Conservation (phyloP, 164 flowering plant species). For the Sextonia rubra region DNA sequence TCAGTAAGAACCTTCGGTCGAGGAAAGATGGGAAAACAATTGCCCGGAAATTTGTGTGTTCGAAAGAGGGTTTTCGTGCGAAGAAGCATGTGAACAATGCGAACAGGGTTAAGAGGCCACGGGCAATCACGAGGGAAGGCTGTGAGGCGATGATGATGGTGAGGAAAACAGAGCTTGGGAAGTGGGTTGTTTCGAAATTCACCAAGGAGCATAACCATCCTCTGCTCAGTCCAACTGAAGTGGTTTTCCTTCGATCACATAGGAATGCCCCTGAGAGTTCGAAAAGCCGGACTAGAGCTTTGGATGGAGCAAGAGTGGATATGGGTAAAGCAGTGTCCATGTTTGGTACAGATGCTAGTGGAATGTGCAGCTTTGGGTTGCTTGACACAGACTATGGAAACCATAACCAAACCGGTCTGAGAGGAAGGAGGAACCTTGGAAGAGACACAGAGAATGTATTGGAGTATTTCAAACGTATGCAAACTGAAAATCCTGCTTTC, state of each 20-base stretch:
- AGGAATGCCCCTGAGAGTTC: slow-evolving; percentile 1
- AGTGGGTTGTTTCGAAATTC: slow-evolving; percentile 13
- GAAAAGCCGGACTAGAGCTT: not conserved
- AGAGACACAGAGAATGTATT: slow-evolving; percentile 69
- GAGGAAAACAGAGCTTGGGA: slow-evolving; percentile 11
- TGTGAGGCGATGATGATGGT: slow-evolving; percentile 12
- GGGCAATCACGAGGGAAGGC: slow-evolving; percentile 9
- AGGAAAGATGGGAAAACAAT: slow-evolving; percentile 6
- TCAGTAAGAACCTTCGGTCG: slow-evolving; percentile 4
- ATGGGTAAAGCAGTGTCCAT: slow-evolving; percentile 76
- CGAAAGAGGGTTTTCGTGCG: slow-evolving; percentile 3
- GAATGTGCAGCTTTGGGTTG: slow-evolving; percentile 73
- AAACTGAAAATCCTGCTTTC: slow-evolving; percentile 35
- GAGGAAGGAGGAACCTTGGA: slow-evolving; percentile 45
- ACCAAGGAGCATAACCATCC: slow-evolving; percentile 13
- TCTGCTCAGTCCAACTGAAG: slow-evolving; percentile 3
- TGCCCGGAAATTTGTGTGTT: slow-evolving; percentile 10
- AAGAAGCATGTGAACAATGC: slow-evolving; percentile 4
- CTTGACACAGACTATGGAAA: slow-evolving; percentile 76
- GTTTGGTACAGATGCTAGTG: slow-evolving; percentile 67
- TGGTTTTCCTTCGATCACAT: slow-evolving; percentile 13
- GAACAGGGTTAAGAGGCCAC: slow-evolving; percentile 5
- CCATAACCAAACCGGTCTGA: slow-evolving; percentile 52
- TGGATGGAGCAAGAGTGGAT: slow-evolving; percentile 47
- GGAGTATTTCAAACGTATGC: slow-evolving; percentile 51